Evolutionary conservation across 2,329 filamentous ascomycete genomes (phyloP).

Genomic region (Septoria linicola): DNA sequence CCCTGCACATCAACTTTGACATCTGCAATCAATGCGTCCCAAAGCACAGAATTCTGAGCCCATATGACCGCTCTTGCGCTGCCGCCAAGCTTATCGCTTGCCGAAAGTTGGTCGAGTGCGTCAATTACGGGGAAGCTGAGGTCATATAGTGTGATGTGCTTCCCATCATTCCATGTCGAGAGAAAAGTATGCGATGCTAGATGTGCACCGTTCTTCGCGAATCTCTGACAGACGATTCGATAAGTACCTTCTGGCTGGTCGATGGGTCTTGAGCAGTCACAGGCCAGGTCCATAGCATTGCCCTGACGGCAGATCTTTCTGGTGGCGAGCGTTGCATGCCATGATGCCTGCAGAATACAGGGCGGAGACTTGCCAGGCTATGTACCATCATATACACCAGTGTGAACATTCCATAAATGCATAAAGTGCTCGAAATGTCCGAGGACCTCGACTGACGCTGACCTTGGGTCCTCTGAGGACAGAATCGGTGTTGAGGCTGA

Average conservation of each 20-base stretch:
- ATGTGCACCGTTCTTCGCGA: not conserved
- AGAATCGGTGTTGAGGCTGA: too few relatives aligned
- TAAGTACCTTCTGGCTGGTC: not conserved
- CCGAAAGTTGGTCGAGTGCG: not conserved
- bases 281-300: too few relatives aligned
- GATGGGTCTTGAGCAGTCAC: not conserved
- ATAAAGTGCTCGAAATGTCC: not conserved
- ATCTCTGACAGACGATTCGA: not conserved
- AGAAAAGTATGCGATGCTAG: not conserved
- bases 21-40: constrained; percentile 2
- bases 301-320: not conserved
- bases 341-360: not conserved
- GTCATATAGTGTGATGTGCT: not conserved
- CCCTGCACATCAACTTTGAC: not conserved
- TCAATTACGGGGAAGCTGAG: not conserved
- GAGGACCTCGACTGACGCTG: not conserved
- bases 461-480: too few relatives aligned
- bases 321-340: not conserved
- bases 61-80: not conserved
- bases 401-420: not conserved
- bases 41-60: not conserved
- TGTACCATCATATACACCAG: not conserved
- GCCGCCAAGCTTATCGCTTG: not conserved
- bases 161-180: not conserved
- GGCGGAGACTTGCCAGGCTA: not conserved